A percentile compares a stretch with the other conserved stretches of the same genome.
Conservation (phyloP, 768 basidiomycete species). For the Tylopilus balloui region DNA sequence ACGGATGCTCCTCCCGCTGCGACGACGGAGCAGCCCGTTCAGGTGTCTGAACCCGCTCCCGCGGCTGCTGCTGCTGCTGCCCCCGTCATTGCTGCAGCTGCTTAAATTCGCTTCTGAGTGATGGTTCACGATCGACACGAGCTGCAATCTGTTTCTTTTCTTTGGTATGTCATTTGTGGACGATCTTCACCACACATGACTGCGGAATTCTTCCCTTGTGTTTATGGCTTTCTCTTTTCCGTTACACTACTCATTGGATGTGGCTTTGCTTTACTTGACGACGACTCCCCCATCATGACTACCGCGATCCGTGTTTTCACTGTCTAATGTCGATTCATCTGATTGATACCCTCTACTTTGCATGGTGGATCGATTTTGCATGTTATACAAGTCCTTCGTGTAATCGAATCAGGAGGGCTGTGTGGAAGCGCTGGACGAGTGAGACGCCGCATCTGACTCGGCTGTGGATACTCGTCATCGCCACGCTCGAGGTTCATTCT, state of each 20-base stretch:
- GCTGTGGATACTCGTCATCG: neutral
- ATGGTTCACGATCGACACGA: conserved; percentile 45
- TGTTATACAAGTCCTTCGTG: conserved; percentile 32
- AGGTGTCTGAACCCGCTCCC: conserved; percentile 37
- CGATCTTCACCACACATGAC: conserved; percentile 35
- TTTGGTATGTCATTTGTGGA: conserved; percentile 38
- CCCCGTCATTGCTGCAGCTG: conserved; percentile 73
- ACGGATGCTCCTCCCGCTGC: conserved; percentile 39
- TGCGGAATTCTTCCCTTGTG: conserved; percentile 33
- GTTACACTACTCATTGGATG: conserved; percentile 55
- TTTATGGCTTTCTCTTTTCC: conserved; percentile 32
- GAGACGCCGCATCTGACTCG: conserved; percentile 22
- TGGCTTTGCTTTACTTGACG: conserved; percentile 54
- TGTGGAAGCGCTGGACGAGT: neutral
- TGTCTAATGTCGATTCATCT: conserved; percentile 68
- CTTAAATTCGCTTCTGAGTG: conserved; percentile 44
- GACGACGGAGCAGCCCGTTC: conserved; percentile 34
- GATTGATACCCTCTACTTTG: conserved; percentile 46
- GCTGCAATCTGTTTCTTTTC: conserved; percentile 30
- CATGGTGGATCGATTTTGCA: conserved; percentile 31
- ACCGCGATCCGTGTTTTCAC: conserved; percentile 55
- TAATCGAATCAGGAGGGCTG: conserved; percentile 26
- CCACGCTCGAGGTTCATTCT: neutral
- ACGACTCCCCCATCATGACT: conserved; percentile 60
- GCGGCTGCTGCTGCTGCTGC: conserved; percentile 50